Conservation (phyloP, 805 yeast species). For the Isabelozyma pseudorhagii region DNA sequence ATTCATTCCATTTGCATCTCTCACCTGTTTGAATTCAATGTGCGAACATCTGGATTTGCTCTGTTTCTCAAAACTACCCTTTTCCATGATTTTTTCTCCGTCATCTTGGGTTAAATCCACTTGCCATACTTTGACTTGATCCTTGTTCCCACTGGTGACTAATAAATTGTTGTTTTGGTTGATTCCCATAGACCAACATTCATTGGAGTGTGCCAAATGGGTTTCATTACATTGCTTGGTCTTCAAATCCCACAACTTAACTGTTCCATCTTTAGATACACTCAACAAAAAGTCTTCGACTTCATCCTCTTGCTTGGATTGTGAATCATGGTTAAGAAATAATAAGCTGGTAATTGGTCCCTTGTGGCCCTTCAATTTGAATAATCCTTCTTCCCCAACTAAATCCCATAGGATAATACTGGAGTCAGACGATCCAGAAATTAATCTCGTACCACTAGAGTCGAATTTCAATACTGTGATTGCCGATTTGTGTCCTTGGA, state of each 20-base stretch:
- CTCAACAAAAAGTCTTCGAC: conserved; percentile 70
- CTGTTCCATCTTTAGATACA: conserved; percentile 83
- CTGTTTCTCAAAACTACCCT: conserved; percentile 70
- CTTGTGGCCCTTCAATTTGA: conserved; percentile 83
- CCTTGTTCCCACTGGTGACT: conserved; percentile 75
- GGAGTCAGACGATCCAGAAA: conserved; percentile 86
- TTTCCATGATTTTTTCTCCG: conserved; percentile 45
- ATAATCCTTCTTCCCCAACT: conserved; percentile 86
- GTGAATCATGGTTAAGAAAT: conserved; percentile 37
- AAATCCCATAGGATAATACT: conserved; percentile 90
- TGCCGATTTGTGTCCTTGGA: conserved; percentile 88
- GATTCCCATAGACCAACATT: conserved; percentile 82
- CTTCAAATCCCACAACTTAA: conserved; percentile 91
- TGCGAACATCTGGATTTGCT: conserved; percentile 69
- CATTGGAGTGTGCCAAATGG: conserved; percentile 89
- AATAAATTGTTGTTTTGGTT: conserved; percentile 39
- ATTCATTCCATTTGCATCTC: conserved; percentile 26
- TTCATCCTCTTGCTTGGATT: conserved; percentile 39
- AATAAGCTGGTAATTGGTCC: conserved; percentile 79
- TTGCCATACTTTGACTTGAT: conserved; percentile 81
- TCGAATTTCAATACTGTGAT: conserved; percentile 73
- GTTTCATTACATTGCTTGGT: conserved; percentile 91
- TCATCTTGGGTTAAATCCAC: conserved; percentile 56
- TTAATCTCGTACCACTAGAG: conserved; percentile 74
- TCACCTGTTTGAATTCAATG: conserved; percentile 45